Base-by-base conservation (phyloP, 169 alveolate genomes). In the Theileria luwenshuni region DNA sequence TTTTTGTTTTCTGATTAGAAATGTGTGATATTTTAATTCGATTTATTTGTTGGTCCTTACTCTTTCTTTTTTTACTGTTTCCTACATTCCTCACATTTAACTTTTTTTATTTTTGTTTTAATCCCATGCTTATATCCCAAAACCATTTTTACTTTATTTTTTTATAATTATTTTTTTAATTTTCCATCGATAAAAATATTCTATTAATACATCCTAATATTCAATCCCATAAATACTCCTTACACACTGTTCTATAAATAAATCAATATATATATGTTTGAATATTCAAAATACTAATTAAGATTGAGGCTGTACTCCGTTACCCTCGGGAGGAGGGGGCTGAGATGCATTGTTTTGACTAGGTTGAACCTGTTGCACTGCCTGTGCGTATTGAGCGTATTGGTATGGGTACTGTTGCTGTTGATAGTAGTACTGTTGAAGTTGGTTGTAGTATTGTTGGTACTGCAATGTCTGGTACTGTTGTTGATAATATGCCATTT, bases 401-500 rank as follows among this genome's bases (percentile, higher is more conserved):
- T 61, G 70, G 32, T 61, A 61, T n/a, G 3, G 27, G 8, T 61
- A 32, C 30, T 27, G 27, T 10, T 54, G 63, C 13, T 27, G 63
- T 3, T 54, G 27, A 25, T 27, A 27, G 33, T 54, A 54, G 63
- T 54, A 54, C 33, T 54, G 63, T 51, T 17, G 58, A 61, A 41
- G 19, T 10, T 61, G 73, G 49, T 58, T 49, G 45, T 76, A 76
- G 67, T 76, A 76, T 67, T 79, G 83, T 38, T 71, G 86, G 38
- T 79, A 65, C 70, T 79, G 72, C 75, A 68, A 73, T 27, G 83
- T 35, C 21, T 25, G 30, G 74, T 81, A 81, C 51, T 81, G 84
- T 49, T 81, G 89, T 62, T 81, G 89, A 52, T 81, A 81, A 35
- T 63, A 81, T 42, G 83, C 84, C 84, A 73, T 63, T 61, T 81